A percentile compares a stretch with the other conserved stretches of the same genome.
Conservation (phyloP, 2,329 filamentous ascomycete genomes). For the Colletotrichum sansevieriae region DNA sequence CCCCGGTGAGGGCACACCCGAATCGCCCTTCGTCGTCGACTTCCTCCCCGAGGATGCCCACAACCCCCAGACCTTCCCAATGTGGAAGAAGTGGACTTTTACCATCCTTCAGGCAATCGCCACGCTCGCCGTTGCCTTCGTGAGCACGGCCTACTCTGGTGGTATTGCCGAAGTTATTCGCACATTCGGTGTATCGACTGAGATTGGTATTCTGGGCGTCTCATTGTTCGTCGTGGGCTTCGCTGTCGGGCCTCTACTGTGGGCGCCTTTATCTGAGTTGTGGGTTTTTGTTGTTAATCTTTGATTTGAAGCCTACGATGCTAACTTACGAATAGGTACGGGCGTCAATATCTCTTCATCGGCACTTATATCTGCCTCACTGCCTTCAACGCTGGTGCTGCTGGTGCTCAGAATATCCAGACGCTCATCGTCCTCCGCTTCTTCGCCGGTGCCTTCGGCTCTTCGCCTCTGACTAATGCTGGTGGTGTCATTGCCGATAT, state of each 20-base stretch:
- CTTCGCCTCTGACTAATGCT: slow-evolving; percentile 72
- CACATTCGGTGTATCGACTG: slow-evolving; percentile 61
- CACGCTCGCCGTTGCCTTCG: slow-evolving; percentile 74
- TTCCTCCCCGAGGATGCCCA: slow-evolving; percentile 74
- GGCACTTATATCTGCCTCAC: slow-evolving; percentile 68
- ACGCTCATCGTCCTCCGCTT: slow-evolving; percentile 74
- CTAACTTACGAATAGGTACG: slow-evolving; percentile 44
- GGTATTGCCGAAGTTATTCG: slow-evolving; percentile 64
- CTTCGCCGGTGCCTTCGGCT: slow-evolving; percentile 73
- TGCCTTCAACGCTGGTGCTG: slow-evolving; percentile 71
- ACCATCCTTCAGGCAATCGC: slow-evolving; percentile 71
- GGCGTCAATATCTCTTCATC: slow-evolving; percentile 70
- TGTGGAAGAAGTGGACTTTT: slow-evolving; percentile 71
- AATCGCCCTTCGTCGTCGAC: slow-evolving; percentile 73
- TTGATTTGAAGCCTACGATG: slow-evolving; percentile 38
- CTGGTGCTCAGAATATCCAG: slow-evolving; percentile 68
- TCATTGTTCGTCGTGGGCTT: slow-evolving; percentile 63
- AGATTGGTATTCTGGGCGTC: slow-evolving; percentile 61
- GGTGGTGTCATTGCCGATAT: slow-evolving; percentile 74
- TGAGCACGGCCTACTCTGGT: slow-evolving; percentile 72
- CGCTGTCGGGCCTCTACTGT: slow-evolving; percentile 72
- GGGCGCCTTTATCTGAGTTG: slow-evolving; percentile 72
- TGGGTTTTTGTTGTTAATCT: slow-evolving; percentile 52
- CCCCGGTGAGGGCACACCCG: slow-evolving; percentile 69
- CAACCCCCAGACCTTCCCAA: slow-evolving; percentile 71